Evolutionary conservation across 805 yeast species (phyloP).

Genomic region (Ogataea ramenticola): DNA sequence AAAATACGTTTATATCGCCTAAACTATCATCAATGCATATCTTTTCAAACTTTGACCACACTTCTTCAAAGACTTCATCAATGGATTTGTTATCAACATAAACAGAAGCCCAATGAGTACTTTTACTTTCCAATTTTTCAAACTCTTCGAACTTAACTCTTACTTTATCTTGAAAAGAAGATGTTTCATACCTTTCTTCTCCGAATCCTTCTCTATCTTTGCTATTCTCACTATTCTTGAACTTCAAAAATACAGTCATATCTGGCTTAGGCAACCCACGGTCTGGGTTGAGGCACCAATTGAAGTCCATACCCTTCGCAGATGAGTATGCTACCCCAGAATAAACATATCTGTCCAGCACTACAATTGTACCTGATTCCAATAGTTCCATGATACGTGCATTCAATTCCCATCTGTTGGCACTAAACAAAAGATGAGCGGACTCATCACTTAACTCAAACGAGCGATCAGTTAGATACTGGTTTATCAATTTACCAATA

Average conservation of each 20-base stretch:
- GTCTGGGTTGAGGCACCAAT: slow-evolving; percentile 83
- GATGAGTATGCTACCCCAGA: slow-evolving; percentile 91
- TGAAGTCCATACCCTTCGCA: slow-evolving; percentile 66
- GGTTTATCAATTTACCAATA: slow-evolving; percentile 73
- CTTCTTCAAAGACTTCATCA: slow-evolving; percentile 41
- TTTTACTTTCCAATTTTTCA: slow-evolving; percentile 2
- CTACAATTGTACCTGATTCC: slow-evolving; percentile 46
- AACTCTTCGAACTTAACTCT: slow-evolving; percentile 48
- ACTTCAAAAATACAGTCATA: slow-evolving; percentile 65
- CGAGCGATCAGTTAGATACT: slow-evolving; percentile 49
- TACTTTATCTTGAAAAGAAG: slow-evolving; percentile 69
- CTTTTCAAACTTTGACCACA: slow-evolving; percentile 32
- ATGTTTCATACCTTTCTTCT: slow-evolving; percentile 82
- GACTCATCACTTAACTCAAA: slow-evolving; percentile 64
- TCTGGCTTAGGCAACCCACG: slow-evolving; percentile 85
- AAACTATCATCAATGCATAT: slow-evolving; percentile 1
- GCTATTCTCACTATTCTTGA: slow-evolving; percentile 38
- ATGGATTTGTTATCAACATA: slow-evolving; percentile 55
- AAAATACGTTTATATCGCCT: slow-evolving; percentile 11
- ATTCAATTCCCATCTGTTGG: slow-evolving; percentile 88
- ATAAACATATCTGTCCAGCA: slow-evolving; percentile 83
- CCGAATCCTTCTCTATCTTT: slow-evolving; percentile 75
- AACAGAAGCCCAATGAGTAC: slow-evolving; percentile 35
- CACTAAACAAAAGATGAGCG: slow-evolving; percentile 81
- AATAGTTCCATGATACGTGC: slow-evolving; percentile 38